phyloP scores from a whole-genome alignment of 140 eudicot genomes.

The Senecio squalidus region DNA sequence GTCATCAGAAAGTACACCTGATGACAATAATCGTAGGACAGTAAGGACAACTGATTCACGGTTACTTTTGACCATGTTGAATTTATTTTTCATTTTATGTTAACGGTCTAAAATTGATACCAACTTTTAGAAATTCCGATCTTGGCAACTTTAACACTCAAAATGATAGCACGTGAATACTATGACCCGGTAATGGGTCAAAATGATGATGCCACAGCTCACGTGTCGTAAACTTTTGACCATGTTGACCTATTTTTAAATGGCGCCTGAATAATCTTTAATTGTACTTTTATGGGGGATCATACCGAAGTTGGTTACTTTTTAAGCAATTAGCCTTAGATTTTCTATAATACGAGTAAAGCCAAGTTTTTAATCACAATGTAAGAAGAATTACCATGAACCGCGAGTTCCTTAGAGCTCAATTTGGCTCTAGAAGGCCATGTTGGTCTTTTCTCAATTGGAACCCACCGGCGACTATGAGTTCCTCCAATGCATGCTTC shows the following conservation, averaged over 20 bases:
- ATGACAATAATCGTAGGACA: constrained; percentile 8
- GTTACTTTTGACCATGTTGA: too few species aligned
- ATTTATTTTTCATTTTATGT: neutral
- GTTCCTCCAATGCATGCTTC: constrained; percentile 91
- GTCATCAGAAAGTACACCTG: constrained; percentile 74
- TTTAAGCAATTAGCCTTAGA: neutral
- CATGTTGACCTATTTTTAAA: neutral
- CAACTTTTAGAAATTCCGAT: neutral
- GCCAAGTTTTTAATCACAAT: neutral
- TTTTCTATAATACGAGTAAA: neutral
- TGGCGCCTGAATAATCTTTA: constrained; percentile 5
- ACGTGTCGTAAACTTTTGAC: neutral
- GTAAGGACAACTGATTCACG: neutral
- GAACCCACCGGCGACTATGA: constrained; percentile 82
- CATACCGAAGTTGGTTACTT: neutral
- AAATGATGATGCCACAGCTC: neutral
- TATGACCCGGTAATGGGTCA: neutral
- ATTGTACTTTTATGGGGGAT: neutral
- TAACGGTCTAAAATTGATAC: neutral
- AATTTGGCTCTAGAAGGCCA: constrained; percentile 81
- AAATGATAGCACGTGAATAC: too few species aligned
- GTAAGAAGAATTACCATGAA: constrained; percentile 50
- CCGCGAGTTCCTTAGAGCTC: constrained; percentile 54
- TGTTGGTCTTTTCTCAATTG: constrained; percentile 74
- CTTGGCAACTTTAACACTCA: too few species aligned